Base-by-base conservation (phyloP, 1,284 basidiomycete species). In the Ustilago cynodontis region DNA sequence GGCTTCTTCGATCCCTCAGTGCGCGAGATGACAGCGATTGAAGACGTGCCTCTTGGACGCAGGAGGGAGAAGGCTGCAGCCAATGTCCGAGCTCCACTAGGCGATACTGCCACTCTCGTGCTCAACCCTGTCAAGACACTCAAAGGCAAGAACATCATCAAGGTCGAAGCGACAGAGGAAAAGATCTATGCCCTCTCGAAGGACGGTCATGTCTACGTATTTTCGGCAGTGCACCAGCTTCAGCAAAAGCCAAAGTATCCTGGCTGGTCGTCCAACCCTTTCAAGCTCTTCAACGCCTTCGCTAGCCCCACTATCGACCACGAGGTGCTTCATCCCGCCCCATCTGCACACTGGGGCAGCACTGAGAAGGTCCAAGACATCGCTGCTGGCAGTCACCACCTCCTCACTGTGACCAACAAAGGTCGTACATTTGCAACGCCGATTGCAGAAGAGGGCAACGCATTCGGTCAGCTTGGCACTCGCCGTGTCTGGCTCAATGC, bases 341-440 rank as follows among this genome's bases (percentile, higher is more conserved):
- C 78, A 1, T 65, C 71, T 1, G 71, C 67, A 10, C 60, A 58
- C 45, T 73, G 69, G 55, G 47, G 55, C n/a, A 65, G 69, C 28
- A 78, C 77, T 14, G 83, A 83, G 29, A 67, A 69, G 28, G 65
- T 84, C 4, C 43, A 49, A 31, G 79, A 83, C 49, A 81, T 85
- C 26, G 61, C 61, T 22, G 79, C 71, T 10, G 95, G 95, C 9
- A 86, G 88, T 22, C 90, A 93, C 82, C 95, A 98, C 85, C 87
- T 98, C 8, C 89, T 98, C 18, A 94, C 93, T 0, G 87, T 96
- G 13, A 94, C 94, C 2, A 93, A 91, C 28, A 88, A 89, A 51
- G 94, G 94, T 1, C 90, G 93, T 56, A 90, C 92, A 2, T 95
- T 93, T 83, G 90, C 91, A 0, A 91, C 93, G 70, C 93, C 95